Base-by-base conservation (phyloP, 2,329 filamentous ascomycete genomes). In the Graphilbum ipis-grandicollis region DNA sequence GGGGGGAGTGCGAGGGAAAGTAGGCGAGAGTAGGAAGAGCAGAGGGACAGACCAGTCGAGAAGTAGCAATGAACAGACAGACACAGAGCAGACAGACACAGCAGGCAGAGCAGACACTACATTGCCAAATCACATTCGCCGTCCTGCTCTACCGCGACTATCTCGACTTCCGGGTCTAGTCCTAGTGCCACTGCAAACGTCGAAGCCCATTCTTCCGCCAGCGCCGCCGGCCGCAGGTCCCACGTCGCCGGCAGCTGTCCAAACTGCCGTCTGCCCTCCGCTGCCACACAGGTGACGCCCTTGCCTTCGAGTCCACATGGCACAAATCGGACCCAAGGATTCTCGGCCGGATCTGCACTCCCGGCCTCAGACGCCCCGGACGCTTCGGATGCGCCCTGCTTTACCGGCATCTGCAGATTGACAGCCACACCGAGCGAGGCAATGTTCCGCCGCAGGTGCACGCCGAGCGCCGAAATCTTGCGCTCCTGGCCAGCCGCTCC, bases 381-480 rank as follows among this genome's bases (percentile, higher is more conserved):
- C 0, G 61, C 26, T 5, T 7, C 26, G 18, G 21, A 9, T 35
- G 4, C 14, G 14, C 33, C 15, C 2, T 3, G 12, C 12, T 40
- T 48, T 18, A 62, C 56, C 1, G 81, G 71, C 39, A 77, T 72
- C 44, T 61, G 58, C n/a, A 84, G 58, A 63, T 93, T 83, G 52
- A 94, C 53, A 3, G 82, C 86, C 25, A 93, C 66, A 7, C 90
- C 90, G 54, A 92, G 79, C 42, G 78, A 82, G 19, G 77, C 85
- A 28, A 96, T 68, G 55, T 92, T 76, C 33, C 88, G 65, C 13
- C 85, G 65, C 43, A 94, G 68, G 58, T 96, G 86, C n/a, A 98
- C 83, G 1, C 90, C 90, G 31, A 96, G 62, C 0, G 86, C 85
- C 1, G 84, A 83, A 46, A 98, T 85, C 62, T 96, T 98, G 48